Percentiles rank a stretch among this genome's conserved stretches.
These are phyloP conservation scores for Rhynchosporium secalis DNA, from an alignment of 2,329 filamentous ascomycete species.

Conservation along the genomic window DNA sequence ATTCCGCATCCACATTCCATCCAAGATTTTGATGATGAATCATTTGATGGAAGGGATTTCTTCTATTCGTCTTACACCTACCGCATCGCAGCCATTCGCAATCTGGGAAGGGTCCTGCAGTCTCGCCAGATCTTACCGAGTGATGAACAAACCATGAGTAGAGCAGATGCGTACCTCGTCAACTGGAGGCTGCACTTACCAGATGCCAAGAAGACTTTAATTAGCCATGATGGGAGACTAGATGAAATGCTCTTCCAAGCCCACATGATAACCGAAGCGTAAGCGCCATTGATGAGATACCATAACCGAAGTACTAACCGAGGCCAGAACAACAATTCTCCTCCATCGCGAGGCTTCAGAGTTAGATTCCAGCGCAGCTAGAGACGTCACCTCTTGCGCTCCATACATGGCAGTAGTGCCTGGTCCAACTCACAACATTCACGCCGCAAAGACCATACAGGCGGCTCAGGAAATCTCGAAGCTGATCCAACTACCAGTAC, in stretches of 20 bases:
- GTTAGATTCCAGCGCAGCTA: conserved; percentile 61
- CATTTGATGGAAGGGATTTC: conserved; percentile 65
- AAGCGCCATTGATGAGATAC: conserved; percentile 18
- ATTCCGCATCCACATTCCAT: conserved; percentile 63
- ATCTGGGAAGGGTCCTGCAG: conserved; percentile 73
- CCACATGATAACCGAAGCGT: conserved; percentile 69
- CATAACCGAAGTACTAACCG: conserved; percentile 10
- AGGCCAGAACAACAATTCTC: conserved; percentile 61
- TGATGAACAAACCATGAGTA: conserved; percentile 55
- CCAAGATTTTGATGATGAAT: conserved; percentile 71
- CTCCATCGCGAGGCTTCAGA: conserved; percentile 79
- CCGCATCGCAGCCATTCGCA: conserved; percentile 76
- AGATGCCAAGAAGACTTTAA: conserved; percentile 65
- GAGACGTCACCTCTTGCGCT: conserved; percentile 64
- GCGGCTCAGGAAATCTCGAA: conserved; percentile 77
- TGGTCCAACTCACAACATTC: conserved; percentile 41
- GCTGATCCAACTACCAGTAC: conserved; percentile 71
- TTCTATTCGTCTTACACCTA: conserved; percentile 84
- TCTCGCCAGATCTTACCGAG: conserved; percentile 53
- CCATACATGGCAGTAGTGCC: conserved; percentile 45
- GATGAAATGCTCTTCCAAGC: conserved; percentile 94
- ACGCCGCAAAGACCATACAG: conserved; percentile 78
- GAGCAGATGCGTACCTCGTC: conserved; percentile 56
- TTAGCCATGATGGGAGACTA: conserved; percentile 68
- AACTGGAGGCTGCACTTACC: conserved; percentile 85